phyloP scores from a whole-genome alignment of 768 basidiomycete species.

The Podaxis carcinomalis region DNA sequence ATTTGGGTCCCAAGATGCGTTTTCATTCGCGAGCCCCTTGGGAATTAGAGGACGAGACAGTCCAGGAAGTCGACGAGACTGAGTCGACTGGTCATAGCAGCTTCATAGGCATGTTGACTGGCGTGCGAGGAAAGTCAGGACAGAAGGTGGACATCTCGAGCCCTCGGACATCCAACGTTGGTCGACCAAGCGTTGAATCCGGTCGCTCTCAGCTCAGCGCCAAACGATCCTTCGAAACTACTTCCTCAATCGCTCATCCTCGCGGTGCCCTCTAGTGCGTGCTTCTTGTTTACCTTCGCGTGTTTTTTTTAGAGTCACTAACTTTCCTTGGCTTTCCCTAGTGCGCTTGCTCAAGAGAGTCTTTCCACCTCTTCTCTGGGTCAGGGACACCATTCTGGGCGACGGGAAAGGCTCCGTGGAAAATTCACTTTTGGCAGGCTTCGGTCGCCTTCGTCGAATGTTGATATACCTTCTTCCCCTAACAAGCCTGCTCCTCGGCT shows the following conservation, averaged over 20 bases:
- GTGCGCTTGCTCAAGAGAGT: conserved; percentile 58
- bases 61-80: conserved; percentile 46
- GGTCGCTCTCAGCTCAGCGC: conserved; percentile 43
- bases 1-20: conserved; percentile 80
- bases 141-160: conserved; percentile 44
- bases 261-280: conserved; percentile 61
- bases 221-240: conserved; percentile 58
- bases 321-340: conserved; percentile 19
- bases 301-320: conserved; percentile 5
- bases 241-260: conserved; percentile 45
- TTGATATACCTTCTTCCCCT: conserved; percentile 26
- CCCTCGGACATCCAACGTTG: conserved; percentile 32
- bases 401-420: conserved; percentile 32
- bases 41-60: conserved; percentile 55
- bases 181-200: conserved; percentile 67
- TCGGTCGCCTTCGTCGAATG: conserved; percentile 27
- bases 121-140: conserved; percentile 28
- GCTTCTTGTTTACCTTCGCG: conserved; percentile 3
- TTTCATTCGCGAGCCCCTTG: conserved; percentile 81
- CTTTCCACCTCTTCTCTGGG: conserved; percentile 52
- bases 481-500: conserved; percentile 24
- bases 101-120: conserved; percentile 19
- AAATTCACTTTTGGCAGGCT: conserved; percentile 41
- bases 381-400: conserved; percentile 24
- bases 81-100: conserved; percentile 27